Conservation (phyloP, 2,329 filamentous ascomycete genomes). For the Tolypocladium cylindrosporum region DNA sequence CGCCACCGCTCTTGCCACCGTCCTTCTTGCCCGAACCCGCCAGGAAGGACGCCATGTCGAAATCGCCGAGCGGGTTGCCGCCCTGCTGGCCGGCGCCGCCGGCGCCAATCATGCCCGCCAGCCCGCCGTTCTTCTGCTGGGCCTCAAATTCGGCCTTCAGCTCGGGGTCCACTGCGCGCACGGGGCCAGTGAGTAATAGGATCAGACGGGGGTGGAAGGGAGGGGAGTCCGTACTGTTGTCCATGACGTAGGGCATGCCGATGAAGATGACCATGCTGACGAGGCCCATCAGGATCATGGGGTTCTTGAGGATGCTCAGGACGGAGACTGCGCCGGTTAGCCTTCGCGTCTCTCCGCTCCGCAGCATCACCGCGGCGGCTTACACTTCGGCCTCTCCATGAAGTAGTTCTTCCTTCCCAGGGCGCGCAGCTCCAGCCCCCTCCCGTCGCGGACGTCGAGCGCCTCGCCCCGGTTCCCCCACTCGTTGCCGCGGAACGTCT, state of each 20-base stretch:
- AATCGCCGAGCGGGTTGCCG: conserved; percentile 39
- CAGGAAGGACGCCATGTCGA: conserved; percentile 55
- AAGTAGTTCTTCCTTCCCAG: conserved; percentile 65
- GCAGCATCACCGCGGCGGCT: conserved; percentile 23
- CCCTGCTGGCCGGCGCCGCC: conserved; percentile 14
- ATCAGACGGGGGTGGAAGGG: not conserved
- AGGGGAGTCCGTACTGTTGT: conserved; percentile 69
- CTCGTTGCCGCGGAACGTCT: conserved; percentile 80
- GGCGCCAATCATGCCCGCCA: conserved; percentile 45
- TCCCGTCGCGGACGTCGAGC: conserved; percentile 29
- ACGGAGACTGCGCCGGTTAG: conserved; percentile 51
- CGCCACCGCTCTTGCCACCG: conserved; percentile 3
- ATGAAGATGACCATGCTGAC: conserved; percentile 76
- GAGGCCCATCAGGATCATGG: conserved; percentile 90
- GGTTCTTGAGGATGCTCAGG: conserved; percentile 79
- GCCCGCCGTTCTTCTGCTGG: conserved; percentile 66
- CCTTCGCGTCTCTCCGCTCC: not conserved
- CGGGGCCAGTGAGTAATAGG: not conserved
- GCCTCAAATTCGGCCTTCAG: conserved; percentile 87
- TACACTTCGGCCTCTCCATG: conserved; percentile 64
- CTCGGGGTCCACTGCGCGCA: conserved; percentile 79
- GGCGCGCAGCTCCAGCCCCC: conserved; percentile 51
- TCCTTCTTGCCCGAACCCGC: conserved; percentile 42
- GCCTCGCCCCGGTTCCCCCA: conserved; percentile 78
- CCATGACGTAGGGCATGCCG: conserved; percentile 89